phyloP scores from a whole-genome alignment of 371 early-diverging fungal genomes.

The Dichotomocladium elegans region DNA sequence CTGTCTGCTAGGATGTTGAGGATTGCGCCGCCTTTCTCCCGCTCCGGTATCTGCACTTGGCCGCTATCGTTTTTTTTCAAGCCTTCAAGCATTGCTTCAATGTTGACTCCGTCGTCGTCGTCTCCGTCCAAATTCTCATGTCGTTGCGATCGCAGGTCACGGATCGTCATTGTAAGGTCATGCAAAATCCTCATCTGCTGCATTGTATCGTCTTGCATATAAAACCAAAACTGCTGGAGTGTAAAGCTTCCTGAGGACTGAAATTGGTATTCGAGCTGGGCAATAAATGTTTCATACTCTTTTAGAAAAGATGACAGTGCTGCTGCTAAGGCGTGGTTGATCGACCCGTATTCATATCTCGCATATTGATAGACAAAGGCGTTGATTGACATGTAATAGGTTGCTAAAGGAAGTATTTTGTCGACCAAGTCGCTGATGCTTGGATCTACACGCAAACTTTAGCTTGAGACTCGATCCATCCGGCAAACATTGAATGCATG shows the following conservation, averaged over 20 bases:
- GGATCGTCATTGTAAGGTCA: slow-evolving; percentile 52
- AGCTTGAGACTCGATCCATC: not conserved
- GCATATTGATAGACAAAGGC: slow-evolving; percentile 73
- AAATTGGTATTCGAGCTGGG: slow-evolving; percentile 86
- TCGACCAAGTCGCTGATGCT: slow-evolving; percentile 73
- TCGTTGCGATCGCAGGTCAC: slow-evolving; percentile 21
- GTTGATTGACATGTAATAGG: slow-evolving; percentile 66
- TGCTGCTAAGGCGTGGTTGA: slow-evolving; percentile 87
- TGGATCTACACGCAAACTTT: too few species aligned
- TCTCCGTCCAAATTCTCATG: not conserved
- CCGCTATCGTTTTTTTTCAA: slow-evolving; percentile 24
- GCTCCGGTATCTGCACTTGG: slow-evolving; percentile 40
- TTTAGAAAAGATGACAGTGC: slow-evolving; percentile 70
- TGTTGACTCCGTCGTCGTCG: slow-evolving; percentile 15
- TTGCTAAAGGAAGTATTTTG: slow-evolving; percentile 74
- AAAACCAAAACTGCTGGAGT: slow-evolving; percentile 86
- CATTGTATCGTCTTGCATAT: slow-evolving; percentile 68
- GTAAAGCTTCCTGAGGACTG: slow-evolving; percentile 73
- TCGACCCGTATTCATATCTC: slow-evolving; percentile 77
- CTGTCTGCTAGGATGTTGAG: slow-evolving; percentile 61
- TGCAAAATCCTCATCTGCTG: slow-evolving; percentile 69
- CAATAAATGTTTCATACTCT: slow-evolving; percentile 84
- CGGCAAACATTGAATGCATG: not conserved
- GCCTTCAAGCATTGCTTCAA: slow-evolving; percentile 51
- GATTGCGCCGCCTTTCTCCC: slow-evolving; percentile 60